phyloP scores from a whole-genome alignment of 208 protist species.

The Acanthamoeba healyi region DNA sequence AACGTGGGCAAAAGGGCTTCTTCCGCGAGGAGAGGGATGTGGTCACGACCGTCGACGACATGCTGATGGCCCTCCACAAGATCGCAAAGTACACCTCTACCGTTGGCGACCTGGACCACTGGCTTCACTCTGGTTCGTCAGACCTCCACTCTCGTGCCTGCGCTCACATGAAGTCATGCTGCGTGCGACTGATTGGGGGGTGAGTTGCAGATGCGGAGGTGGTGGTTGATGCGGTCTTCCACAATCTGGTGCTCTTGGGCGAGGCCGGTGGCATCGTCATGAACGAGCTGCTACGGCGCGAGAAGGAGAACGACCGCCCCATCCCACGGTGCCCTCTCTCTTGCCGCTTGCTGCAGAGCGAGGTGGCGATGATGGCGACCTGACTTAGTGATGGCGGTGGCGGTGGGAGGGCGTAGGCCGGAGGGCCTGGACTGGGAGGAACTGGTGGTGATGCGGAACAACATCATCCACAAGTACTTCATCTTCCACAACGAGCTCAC shows the following conservation, averaged over 20 bases:
- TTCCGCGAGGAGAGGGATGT: background rate
- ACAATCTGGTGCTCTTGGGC: background rate
- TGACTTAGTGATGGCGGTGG: no score
- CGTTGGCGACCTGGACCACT: background rate
- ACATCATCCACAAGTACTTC: constrained; percentile 43
- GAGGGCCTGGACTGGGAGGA: background rate
- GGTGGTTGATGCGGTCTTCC: background rate
- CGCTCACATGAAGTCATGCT: background rate
- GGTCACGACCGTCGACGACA: background rate
- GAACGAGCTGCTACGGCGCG: background rate
- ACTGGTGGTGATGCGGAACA: constrained; percentile 16
- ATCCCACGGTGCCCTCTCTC: background rate
- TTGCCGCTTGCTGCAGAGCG: background rate
- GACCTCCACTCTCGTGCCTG: background rate
- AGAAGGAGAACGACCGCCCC: background rate
- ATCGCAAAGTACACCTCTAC: background rate
- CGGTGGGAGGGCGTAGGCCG: background rate
- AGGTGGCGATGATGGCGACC: no score
- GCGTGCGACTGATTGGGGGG: background rate
- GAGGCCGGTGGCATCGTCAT: constrained; percentile 20
- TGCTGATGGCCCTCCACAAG: background rate
- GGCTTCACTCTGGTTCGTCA: background rate
- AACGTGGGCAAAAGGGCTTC: background rate
- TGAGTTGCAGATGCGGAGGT: background rate
- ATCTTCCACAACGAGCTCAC: constrained; percentile 29